phyloP scores from a whole-genome alignment of 73 alveolate species.

The Tetrahymena borealis region DNA sequence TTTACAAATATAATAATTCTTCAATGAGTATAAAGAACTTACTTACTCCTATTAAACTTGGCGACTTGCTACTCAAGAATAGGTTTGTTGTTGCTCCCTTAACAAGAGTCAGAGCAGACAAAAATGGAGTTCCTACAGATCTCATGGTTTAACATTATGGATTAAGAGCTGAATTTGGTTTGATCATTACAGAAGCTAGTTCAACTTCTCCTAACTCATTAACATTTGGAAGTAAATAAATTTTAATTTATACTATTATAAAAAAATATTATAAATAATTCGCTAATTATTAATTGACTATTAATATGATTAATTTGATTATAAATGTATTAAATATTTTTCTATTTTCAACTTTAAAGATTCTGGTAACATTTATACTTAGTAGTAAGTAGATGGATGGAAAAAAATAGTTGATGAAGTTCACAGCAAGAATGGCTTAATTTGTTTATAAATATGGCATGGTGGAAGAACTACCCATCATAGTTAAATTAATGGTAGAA shows the following conservation, averaged over 20 bases:
- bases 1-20: not conserved
- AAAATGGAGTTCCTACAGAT: slow-evolving; percentile 36
- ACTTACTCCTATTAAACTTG: slow-evolving; percentile 29
- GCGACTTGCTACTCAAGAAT: slow-evolving; percentile 25
- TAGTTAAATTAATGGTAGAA: not conserved
- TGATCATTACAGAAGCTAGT: slow-evolving; percentile 45
- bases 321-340: not conserved
- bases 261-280: not conserved
- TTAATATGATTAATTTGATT: not conserved
- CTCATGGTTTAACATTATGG: slow-evolving; percentile 28
- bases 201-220: slow-evolving; percentile 19
- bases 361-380: slow-evolving; percentile 19
- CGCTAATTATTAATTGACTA: not conserved
- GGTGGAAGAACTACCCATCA: slow-evolving; percentile 43
- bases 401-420: slow-evolving; percentile 28
- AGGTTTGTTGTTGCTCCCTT: slow-evolving; percentile 42
- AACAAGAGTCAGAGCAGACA: slow-evolving; percentile 43
- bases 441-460: slow-evolving; percentile 37
- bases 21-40: not conserved
- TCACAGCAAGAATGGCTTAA: slow-evolving; percentile 26
- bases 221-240: slow-evolving; percentile 19
- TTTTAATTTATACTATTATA: too few relatives aligned
- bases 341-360: slow-evolving; percentile 5
- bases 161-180: slow-evolving; percentile 48
- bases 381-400: slow-evolving; percentile 41